Base-by-base conservation (phyloP, 2,329 filamentous ascomycete species). In the Akanthomyces muscarius region DNA sequence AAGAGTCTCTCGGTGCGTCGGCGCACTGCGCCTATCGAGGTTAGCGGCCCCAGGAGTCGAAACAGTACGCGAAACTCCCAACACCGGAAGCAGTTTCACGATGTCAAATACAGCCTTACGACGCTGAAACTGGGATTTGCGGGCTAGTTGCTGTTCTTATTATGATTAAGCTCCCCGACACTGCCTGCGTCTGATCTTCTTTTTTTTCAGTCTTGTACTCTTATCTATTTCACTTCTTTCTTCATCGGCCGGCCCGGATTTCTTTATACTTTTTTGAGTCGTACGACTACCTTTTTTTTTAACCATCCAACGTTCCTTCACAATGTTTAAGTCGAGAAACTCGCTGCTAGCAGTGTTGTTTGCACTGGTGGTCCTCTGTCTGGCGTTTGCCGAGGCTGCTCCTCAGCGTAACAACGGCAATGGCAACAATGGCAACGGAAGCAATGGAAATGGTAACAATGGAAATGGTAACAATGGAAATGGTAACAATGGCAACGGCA, bases 341-440 rank as follows among this genome's bases (percentile, higher is more conserved):
- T 61, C 57, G 7, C 36, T 61, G 58, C 14, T 61, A n/a, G 41
- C 50, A 16, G 41, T 61, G 28, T 14, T 61, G n/a, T 61, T 45
- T 36, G 28, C 28, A n/a, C 7, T 61, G 50, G 16, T 60, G 47
- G 47, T 45, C 4, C 36, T 60, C 10, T 61, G 41, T 13, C 38
- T 61, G 58, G 48, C 50, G 14, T 23, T 61, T 36, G 58, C 28
- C 18, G 38, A 53, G 50, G 58, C 58, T n/a, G 41, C 41, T 47
- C 58, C 58, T 53, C 58, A 53, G n/a, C 44, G 44, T 30, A 61
- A 61, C 25, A 13, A 25, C 6, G 52, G 52, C 18, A 61, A 61
- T 18, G 44, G 56, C 10, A 60, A 60, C 4, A 53, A 53, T 16
- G n/a, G 54, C 13, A 57, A 47, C 23, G 42, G 14, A 8, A 41